Evolutionary conservation across 2,329 filamentous ascomycete genomes (phyloP), one percentile per base, ranked within the genome.

Genomic region (Monilinia aucupariae): DNA sequence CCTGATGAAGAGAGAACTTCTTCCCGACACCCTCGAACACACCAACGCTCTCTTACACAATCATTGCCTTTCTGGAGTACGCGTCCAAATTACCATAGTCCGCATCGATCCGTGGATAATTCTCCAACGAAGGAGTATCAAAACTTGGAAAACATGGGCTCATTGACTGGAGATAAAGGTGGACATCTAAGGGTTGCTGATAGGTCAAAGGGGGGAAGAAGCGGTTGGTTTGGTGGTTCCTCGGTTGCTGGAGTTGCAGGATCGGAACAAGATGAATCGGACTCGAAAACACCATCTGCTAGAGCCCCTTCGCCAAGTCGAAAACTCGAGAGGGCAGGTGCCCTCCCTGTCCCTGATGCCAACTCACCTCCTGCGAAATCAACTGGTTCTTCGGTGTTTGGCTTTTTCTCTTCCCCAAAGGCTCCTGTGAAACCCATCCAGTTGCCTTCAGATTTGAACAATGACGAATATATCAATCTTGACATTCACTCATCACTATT

Each of bases 401-500:
- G 58, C 12, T 70, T 72, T 56, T 73, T 73, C 62, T 70, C 68
- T 4, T 58, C 66, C 4, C 64, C 68, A 13, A 71, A 71, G 58
- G 59, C 68, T n/a, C 65, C 71, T 2, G 41, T 61, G 7, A 62
- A 67, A 60, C 67, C 67, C 1, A 63, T 71, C 20, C 66, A 69
- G 58, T 41, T 73, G 0, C 71, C 71, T 15, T 60, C 70, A 15
- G 59, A 66, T 13, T 53, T 69, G 20, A 65, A 69, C 30, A 75
- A 81, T 61, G 83, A 86, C 64, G 82, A 85, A 64, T 77, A 86
- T 7, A 78, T 80, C 68, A 78, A 78, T 56, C 75, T 87, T 55
- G 78, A 86, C 69, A 77, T 87, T 47, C 79, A 82, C 39, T 72
- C 79, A 1, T 80, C 80, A 0, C 77, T 87, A 15, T 85, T 81